phyloP scores from a whole-genome alignment of 2,329 filamentous ascomycete species.

The Leptographium flavum region DNA sequence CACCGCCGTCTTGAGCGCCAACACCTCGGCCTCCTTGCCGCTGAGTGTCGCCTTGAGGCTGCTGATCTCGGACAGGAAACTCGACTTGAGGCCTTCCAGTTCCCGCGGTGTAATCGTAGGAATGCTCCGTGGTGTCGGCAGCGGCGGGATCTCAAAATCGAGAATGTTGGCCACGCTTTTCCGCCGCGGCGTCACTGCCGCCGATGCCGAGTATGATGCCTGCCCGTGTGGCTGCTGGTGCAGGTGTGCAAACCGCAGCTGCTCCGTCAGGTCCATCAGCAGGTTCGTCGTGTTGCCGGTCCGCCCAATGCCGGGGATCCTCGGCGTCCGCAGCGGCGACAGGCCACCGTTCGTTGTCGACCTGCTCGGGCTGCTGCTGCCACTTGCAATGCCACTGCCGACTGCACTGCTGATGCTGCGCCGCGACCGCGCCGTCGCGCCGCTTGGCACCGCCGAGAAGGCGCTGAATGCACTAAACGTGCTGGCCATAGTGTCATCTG shows the following conservation, averaged over 20 bases:
- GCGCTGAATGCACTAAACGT: conserved; percentile 78
- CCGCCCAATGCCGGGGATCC: conserved; percentile 11
- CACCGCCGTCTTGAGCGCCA: conserved; percentile 74
- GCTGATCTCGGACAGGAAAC: conserved; percentile 83
- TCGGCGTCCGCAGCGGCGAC: conserved; percentile 15
- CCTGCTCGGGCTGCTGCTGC: conserved; percentile 25
- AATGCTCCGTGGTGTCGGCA: conserved; percentile 81
- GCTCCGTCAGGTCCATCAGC: conserved; percentile 77
- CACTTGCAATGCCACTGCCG: background rate
- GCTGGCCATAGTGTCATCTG: conserved; percentile 64
- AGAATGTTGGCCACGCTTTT: conserved; percentile 52
- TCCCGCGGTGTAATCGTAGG: conserved; percentile 86
- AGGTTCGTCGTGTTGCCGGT: conserved; percentile 54
- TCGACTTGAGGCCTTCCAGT: conserved; percentile 81
- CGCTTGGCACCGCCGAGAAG: conserved; percentile 76
- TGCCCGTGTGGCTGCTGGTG: conserved; percentile 20
- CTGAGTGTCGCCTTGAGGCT: conserved; percentile 83
- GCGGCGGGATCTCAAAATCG: conserved; percentile 87
- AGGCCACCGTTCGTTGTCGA: conserved; percentile 42
- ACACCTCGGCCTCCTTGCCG: conserved; percentile 84
- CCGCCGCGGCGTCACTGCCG: conserved; percentile 28
- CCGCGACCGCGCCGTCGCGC: background rate
- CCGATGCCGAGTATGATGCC: background rate
- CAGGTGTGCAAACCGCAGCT: conserved; percentile 31
- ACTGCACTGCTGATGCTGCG: conserved; percentile 16